These are phyloP conservation scores for Populus pruinosa DNA, from an alignment of 345 rosid genomes.

Conservation along the genomic window DNA sequence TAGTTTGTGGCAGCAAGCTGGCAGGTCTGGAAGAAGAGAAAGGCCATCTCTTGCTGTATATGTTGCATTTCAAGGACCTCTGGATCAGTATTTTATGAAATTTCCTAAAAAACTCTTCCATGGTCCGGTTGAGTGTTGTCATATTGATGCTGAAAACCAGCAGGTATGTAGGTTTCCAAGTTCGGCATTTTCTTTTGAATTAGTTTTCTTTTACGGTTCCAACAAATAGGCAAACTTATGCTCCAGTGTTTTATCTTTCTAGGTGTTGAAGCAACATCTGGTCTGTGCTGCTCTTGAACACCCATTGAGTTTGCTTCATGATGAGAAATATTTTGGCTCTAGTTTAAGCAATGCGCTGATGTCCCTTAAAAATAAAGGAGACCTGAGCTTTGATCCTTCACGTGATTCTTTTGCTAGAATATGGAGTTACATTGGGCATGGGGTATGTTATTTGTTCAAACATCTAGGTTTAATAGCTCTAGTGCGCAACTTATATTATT, in stretches of 20 bases:
- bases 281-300: conserved; percentile 85
- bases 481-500: background rate
- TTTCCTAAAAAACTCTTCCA: conserved; percentile 77
- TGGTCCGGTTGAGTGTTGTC: conserved; percentile 83
- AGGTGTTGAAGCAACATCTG: conserved; percentile 91
- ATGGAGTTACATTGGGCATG: conserved; percentile 80
- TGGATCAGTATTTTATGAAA: conserved; percentile 91
- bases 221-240: conserved; percentile 11
- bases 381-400: conserved; percentile 50
- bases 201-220: background rate
- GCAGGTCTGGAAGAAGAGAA: conserved; percentile 92
- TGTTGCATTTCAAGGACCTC: conserved; percentile 80
- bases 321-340: conserved; percentile 70
- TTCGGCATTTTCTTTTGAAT: background rate
- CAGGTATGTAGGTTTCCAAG: conserved; percentile 44
- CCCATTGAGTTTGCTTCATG: conserved; percentile 67
- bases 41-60: conserved; percentile 80
- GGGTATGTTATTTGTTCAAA: conserved; percentile 43
- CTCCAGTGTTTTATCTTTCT: conserved; percentile 22
- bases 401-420: conserved; percentile 53
- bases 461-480: conserved; percentile 3
- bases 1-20: conserved; percentile 98
- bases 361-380: conserved; percentile 57
- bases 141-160: conserved; percentile 75
- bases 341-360: conserved; percentile 47